phyloP scores from a whole-genome alignment of 106 monocot species.

The Allium fistulosum region DNA sequence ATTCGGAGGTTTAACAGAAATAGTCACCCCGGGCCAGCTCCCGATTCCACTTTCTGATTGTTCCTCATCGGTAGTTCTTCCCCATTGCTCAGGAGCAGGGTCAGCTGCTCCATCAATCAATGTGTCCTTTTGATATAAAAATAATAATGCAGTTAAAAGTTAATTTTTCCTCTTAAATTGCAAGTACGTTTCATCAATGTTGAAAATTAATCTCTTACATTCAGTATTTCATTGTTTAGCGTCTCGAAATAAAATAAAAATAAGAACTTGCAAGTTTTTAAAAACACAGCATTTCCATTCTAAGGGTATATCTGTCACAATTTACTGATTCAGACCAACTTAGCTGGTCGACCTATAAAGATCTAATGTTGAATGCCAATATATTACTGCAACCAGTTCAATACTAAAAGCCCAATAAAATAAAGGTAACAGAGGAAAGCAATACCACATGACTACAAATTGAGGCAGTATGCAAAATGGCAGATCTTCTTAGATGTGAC shows the following conservation, averaged over 20 bases:
- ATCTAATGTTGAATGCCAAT: background rate
- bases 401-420: background rate
- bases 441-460: constrained; percentile 90
- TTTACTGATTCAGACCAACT: too few relatives aligned
- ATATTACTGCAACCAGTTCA: background rate
- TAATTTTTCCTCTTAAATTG: too few relatives aligned
- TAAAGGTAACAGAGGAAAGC: background rate
- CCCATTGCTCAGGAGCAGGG: constrained; percentile 97
- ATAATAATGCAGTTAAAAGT: too few relatives aligned
- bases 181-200: too few relatives aligned
- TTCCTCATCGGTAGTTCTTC: constrained; percentile 79
- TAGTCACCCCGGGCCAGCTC: constrained; percentile 81
- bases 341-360: too few relatives aligned
- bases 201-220: too few relatives aligned
- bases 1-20: constrained; percentile 65
- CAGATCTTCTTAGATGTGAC: constrained; percentile 62
- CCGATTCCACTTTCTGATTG: constrained; percentile 75
- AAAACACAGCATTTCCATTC: too few relatives aligned
- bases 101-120: constrained; percentile 94
- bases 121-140: constrained; percentile 33
- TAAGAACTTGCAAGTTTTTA: background rate
- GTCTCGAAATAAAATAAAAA: background rate
- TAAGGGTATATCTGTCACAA: too few relatives aligned
- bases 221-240: too few relatives aligned
- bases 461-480: constrained; percentile 82